Base-by-base conservation (phyloP, 768 basidiomycete genomes). In the Rhodotorula toruloides region DNA sequence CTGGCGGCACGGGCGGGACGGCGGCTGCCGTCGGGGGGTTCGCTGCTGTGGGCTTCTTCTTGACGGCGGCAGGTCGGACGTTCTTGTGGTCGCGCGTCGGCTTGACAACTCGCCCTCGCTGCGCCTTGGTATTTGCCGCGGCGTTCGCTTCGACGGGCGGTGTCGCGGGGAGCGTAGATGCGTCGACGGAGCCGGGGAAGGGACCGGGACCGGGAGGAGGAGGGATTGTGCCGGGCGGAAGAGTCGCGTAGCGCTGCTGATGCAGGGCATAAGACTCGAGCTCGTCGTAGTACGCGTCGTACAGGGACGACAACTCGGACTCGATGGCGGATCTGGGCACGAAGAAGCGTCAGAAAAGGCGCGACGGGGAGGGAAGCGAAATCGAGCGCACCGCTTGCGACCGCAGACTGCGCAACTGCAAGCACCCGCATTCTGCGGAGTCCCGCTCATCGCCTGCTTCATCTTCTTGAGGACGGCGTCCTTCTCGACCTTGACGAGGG, bases 231-330 rank as follows among this genome's bases (percentile, higher is more conserved):
- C 91, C 88, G 21, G 65, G 66, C 75, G 90, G 88, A 71, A 89
- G 91, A 74, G 86, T 85, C 75, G 90, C 88, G 81, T 91, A 92
- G 80, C 87, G 90, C 84, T 91, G 89, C 84, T 94, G 91, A 82
- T 90, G 89, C 81, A 90, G 89, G 80, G 93, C 96, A 85, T 98
- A 98, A 82, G 89, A 87, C 84, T 96, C 91, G 83, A 99, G 87
- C 84, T 98, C 94, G 79, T 96, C 91, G 86, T 97, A 98, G 85
- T 98, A 99, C 82, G 93, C 92, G 84, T 97, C 94, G 85, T 99
- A 99, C 81, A 98, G 87, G 82, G 92, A 90, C 83, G 98, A 91
- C 79, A 99, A 88, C 83, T 99, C 96, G 82, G 93, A 90, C 83
- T 99, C 96, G 82, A 99, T 97, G 71, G 93, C 93, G 82, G 88